Evolutionary conservation across 176 grass and related monocot genomes (phyloP), one percentile per base, ranked within the genome.

Genomic region (Echinochloa phyllopogon): DNA sequence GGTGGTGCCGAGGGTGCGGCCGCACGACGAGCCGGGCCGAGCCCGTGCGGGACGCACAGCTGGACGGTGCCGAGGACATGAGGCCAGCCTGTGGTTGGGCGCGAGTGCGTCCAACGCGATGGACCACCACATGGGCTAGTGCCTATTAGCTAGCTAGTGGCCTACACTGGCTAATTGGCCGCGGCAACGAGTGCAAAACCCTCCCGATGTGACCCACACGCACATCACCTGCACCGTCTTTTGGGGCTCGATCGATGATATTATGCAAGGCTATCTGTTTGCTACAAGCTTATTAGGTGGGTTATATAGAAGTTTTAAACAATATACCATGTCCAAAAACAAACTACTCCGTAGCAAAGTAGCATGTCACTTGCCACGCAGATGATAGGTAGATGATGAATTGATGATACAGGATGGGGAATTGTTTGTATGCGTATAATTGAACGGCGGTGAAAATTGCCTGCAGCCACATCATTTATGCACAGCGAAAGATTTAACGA

Each of bases 91-190:
- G 42, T 61, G 75, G 56, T 61, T 61, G 75, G 39, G 56, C 21
- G 45, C 45, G 45, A 50, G 69, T 73, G 69, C 69, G 52, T 65
- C 65, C 80, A 63, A 53, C 55, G 73, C 72, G 59, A 75, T 40
- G 77, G 87, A 76, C 82, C 69, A 85, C 87, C 64, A 79, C 36
- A 39, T 24, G 47, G 17, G 49, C 74, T 15, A 33, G n/a, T 65
- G 24, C 10, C 15, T 8, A 5, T 39, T 50, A 50, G 51, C 51
- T 18, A 53, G 25, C 3, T 52, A 38, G 57, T 88, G 59, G 37
- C 52, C 75, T 42, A 21, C 39, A 21, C 39, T 43, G n/a, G n/a
- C 40, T 25, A 60, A 36, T 43, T 62, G n/a, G 58, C 41, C 10
- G 39, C 18, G 49, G 49, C 72, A n/a, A 33, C 29, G 37, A 74